These are phyloP conservation scores for Cladorrhinum sp. DNA, from an alignment of 2,329 filamentous ascomycete species.

Conservation along the genomic window DNA sequence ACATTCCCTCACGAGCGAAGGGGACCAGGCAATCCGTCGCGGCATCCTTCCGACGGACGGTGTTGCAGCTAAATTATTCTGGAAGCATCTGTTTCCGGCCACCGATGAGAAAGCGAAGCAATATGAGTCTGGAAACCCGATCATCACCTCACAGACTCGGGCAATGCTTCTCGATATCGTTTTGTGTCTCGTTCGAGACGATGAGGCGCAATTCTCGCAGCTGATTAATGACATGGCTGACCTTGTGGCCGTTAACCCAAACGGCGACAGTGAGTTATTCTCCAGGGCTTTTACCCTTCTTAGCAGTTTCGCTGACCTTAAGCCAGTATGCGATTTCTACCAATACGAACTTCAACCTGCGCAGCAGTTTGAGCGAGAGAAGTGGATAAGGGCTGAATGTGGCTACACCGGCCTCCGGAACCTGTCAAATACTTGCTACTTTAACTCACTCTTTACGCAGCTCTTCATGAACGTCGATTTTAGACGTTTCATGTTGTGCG, in stretches of 20 bases:
- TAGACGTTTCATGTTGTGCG: constrained; percentile 74
- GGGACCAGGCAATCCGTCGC: constrained; percentile 16
- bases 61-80: constrained; percentile 53
- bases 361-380: constrained; percentile 61
- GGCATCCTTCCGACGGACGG: constrained; percentile 12
- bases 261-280: constrained; percentile 37
- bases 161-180: constrained; percentile 60
- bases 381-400: constrained; percentile 68
- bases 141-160: constrained; percentile 56
- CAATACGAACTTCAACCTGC: constrained; percentile 53
- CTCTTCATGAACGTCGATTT: constrained; percentile 94
- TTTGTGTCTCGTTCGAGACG: constrained; percentile 52
- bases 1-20: constrained; percentile 20
- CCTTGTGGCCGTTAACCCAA: constrained; percentile 48
- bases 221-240: constrained; percentile 51
- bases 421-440: constrained; percentile 92
- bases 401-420: constrained; percentile 91
- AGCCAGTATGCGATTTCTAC: constrained; percentile 41
- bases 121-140: constrained; percentile 20
- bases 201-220: constrained; percentile 45
- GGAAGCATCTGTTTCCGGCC: constrained; percentile 64
- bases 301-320: constrained; percentile 23
- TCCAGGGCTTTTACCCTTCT: constrained; percentile 10
- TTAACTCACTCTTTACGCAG: constrained; percentile 92
- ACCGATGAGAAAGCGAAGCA: constrained; percentile 25